Evolutionary conservation across 2,329 filamentous ascomycete species (phyloP).

Genomic region (Paecilomyces dactylethromorphus): DNA sequence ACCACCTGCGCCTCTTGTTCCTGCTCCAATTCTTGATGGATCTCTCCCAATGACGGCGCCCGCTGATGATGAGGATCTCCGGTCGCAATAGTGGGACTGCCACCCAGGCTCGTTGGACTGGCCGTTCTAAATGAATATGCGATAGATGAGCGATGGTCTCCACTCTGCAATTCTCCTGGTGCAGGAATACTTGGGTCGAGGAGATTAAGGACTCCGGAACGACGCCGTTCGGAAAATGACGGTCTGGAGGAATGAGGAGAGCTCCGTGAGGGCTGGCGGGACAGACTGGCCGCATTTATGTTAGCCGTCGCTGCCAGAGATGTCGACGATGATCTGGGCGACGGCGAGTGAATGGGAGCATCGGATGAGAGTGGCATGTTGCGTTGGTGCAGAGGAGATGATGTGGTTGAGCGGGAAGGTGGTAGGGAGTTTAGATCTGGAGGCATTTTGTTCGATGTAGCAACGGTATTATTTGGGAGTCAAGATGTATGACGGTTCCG

Average conservation of each 20-base stretch:
- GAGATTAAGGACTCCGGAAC: conserved; percentile 34
- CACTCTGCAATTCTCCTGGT: conserved; percentile 29
- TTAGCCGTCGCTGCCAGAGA: conserved; percentile 71
- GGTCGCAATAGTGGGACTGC: conserved; percentile 35
- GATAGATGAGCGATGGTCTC: conserved; percentile 33
- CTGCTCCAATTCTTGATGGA: conserved; percentile 46
- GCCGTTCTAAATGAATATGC: conserved; percentile 33
- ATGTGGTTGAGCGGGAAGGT: conserved; percentile 44
- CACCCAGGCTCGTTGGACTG: conserved; percentile 38
- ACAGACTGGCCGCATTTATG: conserved; percentile 69
- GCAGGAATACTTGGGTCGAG: conserved; percentile 30
- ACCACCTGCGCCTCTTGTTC: conserved; percentile 48
- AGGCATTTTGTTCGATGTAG: no score
- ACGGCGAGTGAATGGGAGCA: conserved; percentile 51
- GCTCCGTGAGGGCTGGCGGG: conserved; percentile 32
- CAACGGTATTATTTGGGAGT: no score
- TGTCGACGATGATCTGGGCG: conserved; percentile 59
- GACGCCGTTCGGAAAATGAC: conserved; percentile 36
- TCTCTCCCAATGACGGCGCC: conserved; percentile 41
- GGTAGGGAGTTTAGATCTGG: conserved; percentile 54
- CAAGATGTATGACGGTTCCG: no score
- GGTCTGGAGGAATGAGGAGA: conserved; percentile 27
- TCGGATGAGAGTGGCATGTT: conserved; percentile 17
- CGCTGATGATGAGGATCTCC: conserved; percentile 44
- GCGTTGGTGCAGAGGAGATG: conserved; percentile 29